phyloP scores from a whole-genome alignment of 176 grass and related monocot genomes.

The Stipa capillata region DNA sequence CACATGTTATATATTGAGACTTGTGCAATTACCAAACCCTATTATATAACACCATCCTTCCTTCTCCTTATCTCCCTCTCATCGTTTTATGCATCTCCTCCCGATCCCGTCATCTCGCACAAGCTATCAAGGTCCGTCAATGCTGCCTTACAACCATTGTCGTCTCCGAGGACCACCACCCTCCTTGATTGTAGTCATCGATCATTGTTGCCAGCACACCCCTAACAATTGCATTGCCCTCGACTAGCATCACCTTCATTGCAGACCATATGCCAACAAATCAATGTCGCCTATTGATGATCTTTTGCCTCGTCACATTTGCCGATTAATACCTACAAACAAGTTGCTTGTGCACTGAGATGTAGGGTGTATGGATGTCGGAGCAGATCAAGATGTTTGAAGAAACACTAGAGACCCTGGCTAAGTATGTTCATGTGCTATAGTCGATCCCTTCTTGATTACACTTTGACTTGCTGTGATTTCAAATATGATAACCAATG shows the following conservation, averaged over 20 bases:
- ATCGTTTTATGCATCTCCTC: not conserved
- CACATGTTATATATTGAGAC: not conserved
- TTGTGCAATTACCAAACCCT: not conserved
- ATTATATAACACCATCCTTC: not conserved
- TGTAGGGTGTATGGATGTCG: not conserved
- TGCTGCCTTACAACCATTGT: not conserved
- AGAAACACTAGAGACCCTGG: not conserved
- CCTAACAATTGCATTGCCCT: not conserved
- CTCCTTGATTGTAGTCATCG: not conserved
- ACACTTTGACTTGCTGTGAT: not conserved
- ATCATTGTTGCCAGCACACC: not conserved
- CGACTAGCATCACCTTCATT: not conserved
- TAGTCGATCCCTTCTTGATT: no score
- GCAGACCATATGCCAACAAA: not conserved
- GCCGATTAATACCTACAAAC: not conserved
- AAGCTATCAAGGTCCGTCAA: not conserved
- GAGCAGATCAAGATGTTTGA: not conserved
- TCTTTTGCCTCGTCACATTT: not conserved
- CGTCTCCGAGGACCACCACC: not conserved
- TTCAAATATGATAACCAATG: no score
- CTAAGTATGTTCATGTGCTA: not conserved
- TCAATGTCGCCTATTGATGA: not conserved
- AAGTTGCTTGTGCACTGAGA: rapidly evolving
- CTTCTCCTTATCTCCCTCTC: not conserved
- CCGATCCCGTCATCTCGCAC: rapidly evolving